Percentiles rank a stretch among this genome's conserved stretches.
Conservation (phyloP, 257 asterid species). For the Solanum clarkiae region DNA sequence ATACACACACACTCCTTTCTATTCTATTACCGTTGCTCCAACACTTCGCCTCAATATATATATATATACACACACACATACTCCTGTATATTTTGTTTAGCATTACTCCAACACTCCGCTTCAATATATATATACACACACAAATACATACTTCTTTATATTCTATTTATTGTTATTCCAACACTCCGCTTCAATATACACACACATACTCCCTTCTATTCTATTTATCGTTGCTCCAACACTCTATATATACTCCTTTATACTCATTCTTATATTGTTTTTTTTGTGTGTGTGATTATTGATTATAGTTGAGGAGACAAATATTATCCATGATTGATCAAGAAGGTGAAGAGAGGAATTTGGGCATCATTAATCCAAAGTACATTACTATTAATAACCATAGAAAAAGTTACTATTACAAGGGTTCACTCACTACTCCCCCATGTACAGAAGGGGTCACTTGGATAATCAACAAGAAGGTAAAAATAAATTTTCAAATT, state of each 20-base stretch:
- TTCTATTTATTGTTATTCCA: too few species aligned
- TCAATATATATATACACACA: too few species aligned
- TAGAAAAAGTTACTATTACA: conserved; percentile 25
- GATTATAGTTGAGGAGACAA: conserved; percentile 22
- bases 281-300: not conserved
- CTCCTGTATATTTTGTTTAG: too few species aligned
- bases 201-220: too few species aligned
- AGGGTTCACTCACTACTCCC: conserved; percentile 65
- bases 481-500: not conserved
- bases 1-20: too few species aligned
- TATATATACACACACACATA: too few species aligned
- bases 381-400: conserved; percentile 8
- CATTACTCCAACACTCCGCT: too few species aligned
- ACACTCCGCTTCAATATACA: too few species aligned
- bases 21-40: not conserved
- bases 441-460: conserved; percentile 72
- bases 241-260: not conserved
- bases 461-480: conserved; percentile 55
- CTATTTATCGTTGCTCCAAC: too few species aligned
- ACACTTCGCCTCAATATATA: not conserved
- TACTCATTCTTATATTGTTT: not conserved
- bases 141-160: too few species aligned
- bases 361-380: conserved; percentile 35
- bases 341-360: not conserved
- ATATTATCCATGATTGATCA: conserved; percentile 19